Percentiles rank a stretch among this genome's conserved stretches.
Evolutionary conservation across 805 yeast species (phyloP).

Genomic region (Saturnispora dispora): DNA sequence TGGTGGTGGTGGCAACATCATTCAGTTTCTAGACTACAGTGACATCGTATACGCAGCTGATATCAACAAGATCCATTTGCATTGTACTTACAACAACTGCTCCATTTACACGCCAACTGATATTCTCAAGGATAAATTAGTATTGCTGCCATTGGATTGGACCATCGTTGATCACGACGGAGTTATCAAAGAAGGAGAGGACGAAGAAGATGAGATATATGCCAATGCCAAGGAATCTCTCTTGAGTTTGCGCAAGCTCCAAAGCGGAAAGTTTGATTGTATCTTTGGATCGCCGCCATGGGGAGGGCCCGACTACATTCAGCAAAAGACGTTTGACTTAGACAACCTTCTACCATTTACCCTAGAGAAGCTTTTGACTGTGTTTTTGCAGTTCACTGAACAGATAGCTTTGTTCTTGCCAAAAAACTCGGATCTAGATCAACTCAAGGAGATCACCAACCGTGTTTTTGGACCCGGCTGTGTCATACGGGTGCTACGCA

Average conservation of each 20-base stretch:
- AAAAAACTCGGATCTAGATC: conserved; percentile 43
- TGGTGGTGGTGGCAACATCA: conserved; percentile 85
- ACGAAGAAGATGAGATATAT: neutral
- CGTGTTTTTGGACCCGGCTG: conserved; percentile 32
- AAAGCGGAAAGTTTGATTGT: conserved; percentile 33
- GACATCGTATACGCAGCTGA: conserved; percentile 10
- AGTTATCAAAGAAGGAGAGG: neutral
- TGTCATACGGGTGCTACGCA: conserved; percentile 9
- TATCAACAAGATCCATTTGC: conserved; percentile 10
- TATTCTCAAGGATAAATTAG: neutral
- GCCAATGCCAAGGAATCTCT: conserved; percentile 6
- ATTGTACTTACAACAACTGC: conserved; percentile 10
- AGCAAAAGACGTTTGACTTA: conserved; percentile 36
- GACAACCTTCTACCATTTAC: conserved; percentile 36
- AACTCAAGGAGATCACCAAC: conserved; percentile 38
- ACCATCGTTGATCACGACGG: neutral
- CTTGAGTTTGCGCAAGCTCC: neutral
- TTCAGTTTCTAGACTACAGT: conserved; percentile 42
- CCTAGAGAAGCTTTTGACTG: conserved; percentile 34
- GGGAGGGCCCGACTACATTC: conserved; percentile 66
- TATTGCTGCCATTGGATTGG: conserved; percentile 11
- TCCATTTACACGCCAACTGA: conserved; percentile 5
- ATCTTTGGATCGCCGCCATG: conserved; percentile 75
- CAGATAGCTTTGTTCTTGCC: conserved; percentile 58
- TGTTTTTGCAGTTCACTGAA: conserved; percentile 31